These are phyloP conservation scores for Leishmania arabica DNA, from an alignment of 208 protist genomes.

Conservation along the genomic window DNA sequence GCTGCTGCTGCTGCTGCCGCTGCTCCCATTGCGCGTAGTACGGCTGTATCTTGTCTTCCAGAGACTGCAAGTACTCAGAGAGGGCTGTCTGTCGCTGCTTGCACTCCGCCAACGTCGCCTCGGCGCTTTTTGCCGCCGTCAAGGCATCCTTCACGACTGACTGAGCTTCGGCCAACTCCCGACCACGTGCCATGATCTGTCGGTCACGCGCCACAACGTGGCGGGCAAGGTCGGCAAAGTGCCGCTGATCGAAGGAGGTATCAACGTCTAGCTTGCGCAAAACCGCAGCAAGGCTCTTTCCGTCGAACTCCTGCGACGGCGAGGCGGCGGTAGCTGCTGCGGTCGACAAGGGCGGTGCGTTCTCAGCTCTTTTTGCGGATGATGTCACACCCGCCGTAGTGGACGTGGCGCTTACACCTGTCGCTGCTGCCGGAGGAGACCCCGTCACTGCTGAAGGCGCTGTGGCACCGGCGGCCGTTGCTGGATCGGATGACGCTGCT, in stretches of 20 bases:
- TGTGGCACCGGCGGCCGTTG: conserved; percentile 12
- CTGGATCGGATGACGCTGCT: conserved; percentile 12
- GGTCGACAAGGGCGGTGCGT: neutral
- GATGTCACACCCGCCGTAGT: neutral
- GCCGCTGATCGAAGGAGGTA: conserved; percentile 46
- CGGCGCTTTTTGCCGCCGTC: conserved; percentile 49
- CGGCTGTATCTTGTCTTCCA: conserved; percentile 74
- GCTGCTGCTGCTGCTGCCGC: conserved; percentile 25
- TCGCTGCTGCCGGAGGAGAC: conserved; percentile 16
- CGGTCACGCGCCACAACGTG: conserved; percentile 64
- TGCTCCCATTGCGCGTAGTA: conserved; percentile 44
- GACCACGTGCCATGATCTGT: conserved; percentile 65
- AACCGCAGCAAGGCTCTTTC: conserved; percentile 56
- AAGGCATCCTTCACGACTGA: conserved; percentile 56
- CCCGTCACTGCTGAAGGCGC: neutral
- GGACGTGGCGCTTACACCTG: conserved; percentile 8
- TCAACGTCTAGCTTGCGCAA: conserved; percentile 52
- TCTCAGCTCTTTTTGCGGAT: neutral
- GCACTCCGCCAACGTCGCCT: conserved; percentile 41
- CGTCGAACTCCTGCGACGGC: conserved; percentile 52
- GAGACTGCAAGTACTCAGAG: conserved; percentile 48
- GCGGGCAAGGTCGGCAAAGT: conserved; percentile 61
- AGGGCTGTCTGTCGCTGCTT: conserved; percentile 59
- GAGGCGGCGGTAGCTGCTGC: conserved; percentile 21
- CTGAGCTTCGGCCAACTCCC: conserved; percentile 53